These are phyloP conservation scores for Coemansia sp. DNA, from an alignment of 192 early-diverging fungal species.

Conservation along the genomic window DNA sequence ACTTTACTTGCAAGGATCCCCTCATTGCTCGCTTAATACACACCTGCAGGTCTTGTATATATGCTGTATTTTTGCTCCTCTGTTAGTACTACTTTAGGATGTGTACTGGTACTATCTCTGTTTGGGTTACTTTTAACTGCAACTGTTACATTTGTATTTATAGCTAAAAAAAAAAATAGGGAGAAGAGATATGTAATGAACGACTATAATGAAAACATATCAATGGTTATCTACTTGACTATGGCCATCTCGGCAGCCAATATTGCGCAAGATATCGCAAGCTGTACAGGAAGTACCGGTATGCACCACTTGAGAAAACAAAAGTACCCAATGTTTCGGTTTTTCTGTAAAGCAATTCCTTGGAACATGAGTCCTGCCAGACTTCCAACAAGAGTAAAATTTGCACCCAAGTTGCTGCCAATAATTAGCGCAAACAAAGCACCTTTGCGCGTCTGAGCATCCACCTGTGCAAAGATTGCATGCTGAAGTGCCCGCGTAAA, in stretches of 20 bases:
- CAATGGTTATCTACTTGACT: too few species aligned
- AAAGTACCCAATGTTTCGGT: slow-evolving; percentile 29
- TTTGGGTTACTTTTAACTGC: too few species aligned
- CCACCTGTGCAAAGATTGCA: slow-evolving; percentile 53
- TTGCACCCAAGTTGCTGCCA: slow-evolving; percentile 81
- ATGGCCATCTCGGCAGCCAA: slow-evolving; percentile 19
- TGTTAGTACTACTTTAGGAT: too few species aligned
- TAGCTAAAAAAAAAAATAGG: background rate
- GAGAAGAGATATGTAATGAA: background rate
- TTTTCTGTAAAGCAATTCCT: slow-evolving; percentile 21
- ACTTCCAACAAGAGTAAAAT: slow-evolving; percentile 67
- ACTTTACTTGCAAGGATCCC: too few species aligned
- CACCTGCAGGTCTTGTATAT: too few species aligned
- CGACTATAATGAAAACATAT: too few species aligned
- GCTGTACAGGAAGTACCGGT: slow-evolving; percentile 25
- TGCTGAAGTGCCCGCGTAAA: slow-evolving; percentile 70
- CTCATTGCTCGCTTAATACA: too few species aligned
- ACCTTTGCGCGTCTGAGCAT: slow-evolving; percentile 43
- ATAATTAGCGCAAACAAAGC: slow-evolving; percentile 69
- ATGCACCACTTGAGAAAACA: slow-evolving; percentile 29
- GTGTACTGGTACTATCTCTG: too few species aligned
- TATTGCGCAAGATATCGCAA: slow-evolving; percentile 26
- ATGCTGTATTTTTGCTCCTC: too few species aligned
- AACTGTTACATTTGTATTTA: too few species aligned
- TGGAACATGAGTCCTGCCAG: slow-evolving; percentile 66